These are phyloP conservation scores for Geranium rotundifolium DNA, from an alignment of 345 rosid species.

Conservation along the genomic window DNA sequence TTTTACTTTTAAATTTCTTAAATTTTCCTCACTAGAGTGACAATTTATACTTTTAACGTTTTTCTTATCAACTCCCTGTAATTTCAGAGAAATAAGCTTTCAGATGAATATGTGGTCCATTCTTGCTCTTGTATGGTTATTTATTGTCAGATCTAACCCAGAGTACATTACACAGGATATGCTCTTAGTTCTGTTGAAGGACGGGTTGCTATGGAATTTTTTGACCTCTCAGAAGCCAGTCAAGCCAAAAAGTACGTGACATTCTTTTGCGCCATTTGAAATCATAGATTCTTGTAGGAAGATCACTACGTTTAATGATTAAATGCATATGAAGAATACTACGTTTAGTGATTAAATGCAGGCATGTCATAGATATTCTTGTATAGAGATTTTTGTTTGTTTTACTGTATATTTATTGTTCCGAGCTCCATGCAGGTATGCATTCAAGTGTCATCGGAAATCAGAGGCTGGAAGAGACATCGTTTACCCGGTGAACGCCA, in stretches of 20 bases:
- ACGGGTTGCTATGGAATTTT: slow-evolving; percentile 95
- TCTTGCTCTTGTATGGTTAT: too few relatives aligned
- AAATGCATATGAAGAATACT: too few relatives aligned
- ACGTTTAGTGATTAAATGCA: not conserved
- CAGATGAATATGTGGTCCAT: too few relatives aligned
- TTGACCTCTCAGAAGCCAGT: slow-evolving; percentile 83
- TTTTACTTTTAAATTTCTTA: not conserved
- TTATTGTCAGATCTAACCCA: slow-evolving; percentile 6
- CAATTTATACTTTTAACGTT: too few relatives aligned
- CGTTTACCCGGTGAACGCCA: slow-evolving; percentile 89
- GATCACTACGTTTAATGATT: too few relatives aligned
- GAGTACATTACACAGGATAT: slow-evolving; percentile 54
- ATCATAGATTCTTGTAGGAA: not conserved
- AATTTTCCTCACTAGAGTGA: not conserved
- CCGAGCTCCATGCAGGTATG: slow-evolving; percentile 51
- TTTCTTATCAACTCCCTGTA: too few relatives aligned
- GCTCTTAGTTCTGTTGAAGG: slow-evolving; percentile 98
- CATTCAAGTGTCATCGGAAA: slow-evolving; percentile 96
- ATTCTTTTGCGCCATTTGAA: not conserved
- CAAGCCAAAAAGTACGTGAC: slow-evolving; percentile 80
- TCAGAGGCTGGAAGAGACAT: slow-evolving; percentile 95
- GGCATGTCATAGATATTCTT: too few relatives aligned
- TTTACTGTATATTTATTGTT: not conserved
- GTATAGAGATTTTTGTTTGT: too few relatives aligned
- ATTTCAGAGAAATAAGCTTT: not conserved